These are phyloP conservation scores for Yamadazyma conglobata DNA, from an alignment of 1,139 yeast genomes.

Conservation along the genomic window DNA sequence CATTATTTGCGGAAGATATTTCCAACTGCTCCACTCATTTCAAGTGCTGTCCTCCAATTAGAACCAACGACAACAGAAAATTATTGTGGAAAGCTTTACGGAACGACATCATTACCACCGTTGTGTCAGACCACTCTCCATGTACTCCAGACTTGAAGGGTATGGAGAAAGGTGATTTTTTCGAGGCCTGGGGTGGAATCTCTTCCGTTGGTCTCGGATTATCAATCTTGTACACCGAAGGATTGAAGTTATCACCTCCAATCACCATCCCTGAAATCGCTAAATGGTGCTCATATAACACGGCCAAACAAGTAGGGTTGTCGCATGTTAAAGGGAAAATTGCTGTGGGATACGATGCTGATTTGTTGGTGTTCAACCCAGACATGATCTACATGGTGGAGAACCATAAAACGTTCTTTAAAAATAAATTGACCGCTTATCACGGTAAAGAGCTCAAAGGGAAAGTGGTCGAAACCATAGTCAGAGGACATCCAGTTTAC, in stretches of 20 bases:
- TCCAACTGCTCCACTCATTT: slow-evolving; percentile 74
- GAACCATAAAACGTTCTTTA: slow-evolving; percentile 64
- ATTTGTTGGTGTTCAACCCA: slow-evolving; percentile 77
- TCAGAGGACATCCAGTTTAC: slow-evolving; percentile 71
- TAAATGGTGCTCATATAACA: slow-evolving; percentile 75
- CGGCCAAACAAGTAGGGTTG: slow-evolving; percentile 83
- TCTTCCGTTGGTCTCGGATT: slow-evolving; percentile 90
- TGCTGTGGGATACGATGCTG: slow-evolving; percentile 78
- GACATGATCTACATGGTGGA: slow-evolving; percentile 50
- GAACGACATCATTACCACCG: slow-evolving; percentile 68
- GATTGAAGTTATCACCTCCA: slow-evolving; percentile 51
- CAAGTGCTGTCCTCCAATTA: slow-evolving; percentile 94
- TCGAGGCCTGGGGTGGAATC: slow-evolving; percentile 97
- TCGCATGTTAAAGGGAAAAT: slow-evolving; percentile 69
- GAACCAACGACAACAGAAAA: slow-evolving; percentile 66
- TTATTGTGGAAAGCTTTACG: slow-evolving; percentile 75
- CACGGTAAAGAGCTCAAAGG: slow-evolving; percentile 69
- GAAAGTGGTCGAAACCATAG: slow-evolving; percentile 69
- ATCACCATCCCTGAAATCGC: slow-evolving; percentile 60
- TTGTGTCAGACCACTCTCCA: slow-evolving; percentile 94
- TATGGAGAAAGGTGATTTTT: slow-evolving; percentile 78
- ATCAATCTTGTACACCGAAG: slow-evolving; percentile 76
- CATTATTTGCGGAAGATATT: slow-evolving; percentile 72
- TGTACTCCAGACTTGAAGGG: slow-evolving; percentile 90
- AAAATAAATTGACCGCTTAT: slow-evolving; percentile 85